Percentiles rank a stretch among this genome's conserved stretches.
These are phyloP conservation scores for Sporothrix schenckii DNA, from an alignment of 2,329 filamentous ascomycete species.

Conservation along the genomic window DNA sequence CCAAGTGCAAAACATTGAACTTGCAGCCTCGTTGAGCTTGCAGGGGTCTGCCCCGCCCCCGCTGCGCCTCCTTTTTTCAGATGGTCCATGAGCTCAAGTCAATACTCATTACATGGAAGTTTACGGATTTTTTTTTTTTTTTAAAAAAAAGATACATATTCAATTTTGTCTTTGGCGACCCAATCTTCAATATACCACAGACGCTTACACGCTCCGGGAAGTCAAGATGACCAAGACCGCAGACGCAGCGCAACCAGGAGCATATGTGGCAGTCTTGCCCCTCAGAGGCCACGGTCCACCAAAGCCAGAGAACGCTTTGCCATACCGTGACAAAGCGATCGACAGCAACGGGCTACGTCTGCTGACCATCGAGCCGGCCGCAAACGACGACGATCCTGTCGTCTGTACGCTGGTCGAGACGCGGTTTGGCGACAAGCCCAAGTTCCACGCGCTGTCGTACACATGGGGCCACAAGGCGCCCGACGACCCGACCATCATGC, in stretches of 20 bases:
- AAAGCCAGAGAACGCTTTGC: background rate
- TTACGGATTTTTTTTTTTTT: too few relatives aligned
- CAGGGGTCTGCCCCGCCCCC: constrained; percentile 4
- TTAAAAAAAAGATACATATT: too few relatives aligned
- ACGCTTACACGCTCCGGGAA: background rate
- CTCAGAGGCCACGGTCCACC: too few relatives aligned
- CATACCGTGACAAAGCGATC: background rate
- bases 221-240: background rate
- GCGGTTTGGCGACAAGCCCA: background rate
- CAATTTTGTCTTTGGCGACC: too few relatives aligned
- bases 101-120: too few relatives aligned
- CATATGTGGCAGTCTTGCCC: too few relatives aligned
- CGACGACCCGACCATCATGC: background rate
- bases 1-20: too few relatives aligned
- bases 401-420: background rate
- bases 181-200: too few relatives aligned
- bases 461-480: background rate
- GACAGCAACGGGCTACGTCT: background rate
- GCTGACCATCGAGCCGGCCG: background rate
- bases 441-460: background rate
- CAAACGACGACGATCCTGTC: background rate
- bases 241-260: background rate
- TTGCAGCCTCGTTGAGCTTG: background rate
- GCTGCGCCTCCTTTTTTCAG: background rate
- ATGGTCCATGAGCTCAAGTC: background rate